Percentiles rank a stretch among this genome's conserved stretches.
Evolutionary conservation across 495 filamentous ascomycete genomes (phyloP).

Genomic region (Melanomma pulvis-pyrius): DNA sequence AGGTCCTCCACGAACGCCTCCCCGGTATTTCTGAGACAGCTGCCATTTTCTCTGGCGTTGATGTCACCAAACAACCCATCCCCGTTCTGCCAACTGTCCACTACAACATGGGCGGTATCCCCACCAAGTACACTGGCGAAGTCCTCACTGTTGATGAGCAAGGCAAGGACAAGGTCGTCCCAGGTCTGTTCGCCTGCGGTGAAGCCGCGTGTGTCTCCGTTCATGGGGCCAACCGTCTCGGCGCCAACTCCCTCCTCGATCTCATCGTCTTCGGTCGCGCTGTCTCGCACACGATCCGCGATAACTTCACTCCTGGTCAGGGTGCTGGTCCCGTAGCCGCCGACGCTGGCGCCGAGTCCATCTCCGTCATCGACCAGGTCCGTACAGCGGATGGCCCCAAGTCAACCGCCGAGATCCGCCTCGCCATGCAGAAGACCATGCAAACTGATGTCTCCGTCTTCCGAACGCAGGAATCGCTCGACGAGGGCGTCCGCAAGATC

Average conservation of each 20-base stretch:
- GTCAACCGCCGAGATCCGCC: slow-evolving; percentile 81
- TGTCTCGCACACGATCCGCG: slow-evolving; percentile 92
- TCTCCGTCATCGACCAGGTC: slow-evolving; percentile 82
- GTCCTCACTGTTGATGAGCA: slow-evolving; percentile 77
- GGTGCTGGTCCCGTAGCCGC: slow-evolving; percentile 74
- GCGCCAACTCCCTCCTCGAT: slow-evolving; percentile 96
- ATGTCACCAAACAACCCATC: slow-evolving; percentile 95
- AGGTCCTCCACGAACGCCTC: slow-evolving; percentile 91
- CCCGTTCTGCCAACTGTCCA: slow-evolving; percentile 96
- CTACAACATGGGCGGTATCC: slow-evolving; percentile 99
- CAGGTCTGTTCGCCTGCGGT: slow-evolving; percentile 93
- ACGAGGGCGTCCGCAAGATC: slow-evolving; percentile 83
- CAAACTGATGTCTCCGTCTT: slow-evolving; percentile 96
- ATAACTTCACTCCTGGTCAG: slow-evolving; percentile 79
- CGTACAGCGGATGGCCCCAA: slow-evolving; percentile 83
- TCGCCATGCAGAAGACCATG: slow-evolving; percentile 97
- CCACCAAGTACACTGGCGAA: slow-evolving; percentile 94
- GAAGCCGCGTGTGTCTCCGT: slow-evolving; percentile 97
- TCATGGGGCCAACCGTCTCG: slow-evolving; percentile 94
- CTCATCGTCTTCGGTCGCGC: slow-evolving; percentile 96
- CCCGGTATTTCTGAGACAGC: slow-evolving; percentile 98
- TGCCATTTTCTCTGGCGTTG: slow-evolving; percentile 93
- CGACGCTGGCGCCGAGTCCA: slow-evolving; percentile 83
- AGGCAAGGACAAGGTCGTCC: slow-evolving; percentile 90
- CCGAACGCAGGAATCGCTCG: slow-evolving; percentile 87